Conservation (phyloP, 805 yeast species). For the Spencermartinsiella europaea region DNA sequence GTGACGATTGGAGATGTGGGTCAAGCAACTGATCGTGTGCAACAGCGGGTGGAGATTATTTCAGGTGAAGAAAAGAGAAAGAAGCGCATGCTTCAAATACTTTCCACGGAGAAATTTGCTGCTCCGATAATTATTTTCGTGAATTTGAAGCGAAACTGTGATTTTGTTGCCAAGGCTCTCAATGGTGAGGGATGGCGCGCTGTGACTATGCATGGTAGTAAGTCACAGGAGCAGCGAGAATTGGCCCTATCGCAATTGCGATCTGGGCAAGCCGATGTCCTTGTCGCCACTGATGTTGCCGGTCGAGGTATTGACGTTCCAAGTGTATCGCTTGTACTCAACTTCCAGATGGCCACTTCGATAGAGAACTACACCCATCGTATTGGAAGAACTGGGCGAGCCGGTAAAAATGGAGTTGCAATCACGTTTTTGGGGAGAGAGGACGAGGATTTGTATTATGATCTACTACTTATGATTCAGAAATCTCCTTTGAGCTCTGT, state of each 20-base stretch:
- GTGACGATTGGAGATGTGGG: slow-evolving; percentile 66
- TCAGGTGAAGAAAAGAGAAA: slow-evolving; percentile 43
- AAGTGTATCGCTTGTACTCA: slow-evolving; percentile 76
- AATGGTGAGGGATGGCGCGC: slow-evolving; percentile 42
- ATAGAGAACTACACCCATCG: slow-evolving; percentile 88
- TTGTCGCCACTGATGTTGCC: slow-evolving; percentile 93
- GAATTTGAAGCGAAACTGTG: slow-evolving; percentile 71
- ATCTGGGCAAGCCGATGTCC: slow-evolving; percentile 48
- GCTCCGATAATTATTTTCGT: slow-evolving; percentile 78
- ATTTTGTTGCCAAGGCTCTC: slow-evolving; percentile 52
- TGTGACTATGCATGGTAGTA: slow-evolving; percentile 78
- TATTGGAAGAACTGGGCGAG: slow-evolving; percentile 96
- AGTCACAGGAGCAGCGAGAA: slow-evolving; percentile 81
- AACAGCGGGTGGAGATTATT: slow-evolving; percentile 59
- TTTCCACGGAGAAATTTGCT: slow-evolving; percentile 30
- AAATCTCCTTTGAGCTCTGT: slow-evolving; percentile 36
- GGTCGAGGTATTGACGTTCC: slow-evolving; percentile 95
- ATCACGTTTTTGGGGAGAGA: slow-evolving; percentile 62
- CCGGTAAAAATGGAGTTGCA: slow-evolving; percentile 76
- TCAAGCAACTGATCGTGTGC: slow-evolving; percentile 60
- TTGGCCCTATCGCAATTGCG: slow-evolving; percentile 59
- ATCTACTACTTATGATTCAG: slow-evolving; percentile 46
- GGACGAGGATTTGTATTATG: slow-evolving; percentile 48
- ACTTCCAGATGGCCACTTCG: slow-evolving; percentile 73
- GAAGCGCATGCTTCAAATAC: slow-evolving; percentile 38